These are phyloP conservation scores for Cetraspora pellucida DNA, from an alignment of 192 early-diverging fungal genomes.

Conservation along the genomic window DNA sequence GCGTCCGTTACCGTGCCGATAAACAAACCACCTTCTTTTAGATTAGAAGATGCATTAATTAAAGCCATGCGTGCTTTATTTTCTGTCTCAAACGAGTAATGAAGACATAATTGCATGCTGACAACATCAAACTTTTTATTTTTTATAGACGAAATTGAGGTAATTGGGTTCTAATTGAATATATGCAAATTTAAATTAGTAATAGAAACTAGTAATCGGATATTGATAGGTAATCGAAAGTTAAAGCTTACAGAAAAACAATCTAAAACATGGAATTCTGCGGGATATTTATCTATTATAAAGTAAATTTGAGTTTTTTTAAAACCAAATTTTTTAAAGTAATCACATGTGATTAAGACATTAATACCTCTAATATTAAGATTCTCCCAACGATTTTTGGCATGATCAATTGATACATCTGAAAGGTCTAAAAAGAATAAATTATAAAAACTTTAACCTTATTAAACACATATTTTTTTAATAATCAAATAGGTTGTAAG, in stretches of 20 bases:
- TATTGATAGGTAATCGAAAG: background rate
- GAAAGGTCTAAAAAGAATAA: slow-evolving; percentile 21
- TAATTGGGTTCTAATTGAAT: background rate
- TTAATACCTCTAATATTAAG: background rate
- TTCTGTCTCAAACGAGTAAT: slow-evolving; percentile 93
- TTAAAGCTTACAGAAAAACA: slow-evolving; percentile 70
- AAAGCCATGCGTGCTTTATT: slow-evolving; percentile 78
- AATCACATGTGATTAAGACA: background rate
- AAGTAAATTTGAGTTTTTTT: background rate
- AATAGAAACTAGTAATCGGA: slow-evolving; percentile 13
- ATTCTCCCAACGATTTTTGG: background rate
- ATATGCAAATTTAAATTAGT: background rate
- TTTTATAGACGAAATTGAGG: slow-evolving; percentile 20
- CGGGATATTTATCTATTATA: slow-evolving; percentile 61
- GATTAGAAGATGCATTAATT: slow-evolving; percentile 69
- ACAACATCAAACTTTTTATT: slow-evolving; percentile 76
- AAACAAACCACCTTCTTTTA: slow-evolving; percentile 79
- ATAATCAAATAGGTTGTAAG: no score
- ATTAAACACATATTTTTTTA: slow-evolving; percentile 4
- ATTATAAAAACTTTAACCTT: background rate
- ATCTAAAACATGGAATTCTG: slow-evolving; percentile 82
- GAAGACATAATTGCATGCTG: slow-evolving; percentile 96
- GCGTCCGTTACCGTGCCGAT: slow-evolving; percentile 94
- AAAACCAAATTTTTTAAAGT: background rate
- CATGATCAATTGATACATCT: slow-evolving; percentile 25